Percentiles rank a stretch among this genome's conserved stretches.
Conservation (phyloP, 164 flowering plant species). For the Berberis thunbergii region DNA sequence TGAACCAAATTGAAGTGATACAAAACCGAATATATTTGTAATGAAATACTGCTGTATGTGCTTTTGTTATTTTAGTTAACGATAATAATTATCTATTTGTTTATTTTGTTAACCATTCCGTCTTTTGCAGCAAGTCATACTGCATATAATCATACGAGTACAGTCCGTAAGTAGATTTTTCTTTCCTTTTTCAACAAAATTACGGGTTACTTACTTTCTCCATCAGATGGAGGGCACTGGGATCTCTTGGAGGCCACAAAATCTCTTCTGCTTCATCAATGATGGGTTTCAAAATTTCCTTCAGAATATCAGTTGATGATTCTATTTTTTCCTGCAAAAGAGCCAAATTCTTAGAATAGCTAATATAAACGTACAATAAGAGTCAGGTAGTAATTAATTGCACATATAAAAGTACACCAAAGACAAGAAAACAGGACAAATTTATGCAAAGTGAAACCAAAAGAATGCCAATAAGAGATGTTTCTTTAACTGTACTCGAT, state of each 20-base stretch:
- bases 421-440: not conserved
- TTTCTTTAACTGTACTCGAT: not conserved
- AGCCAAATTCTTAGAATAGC: conserved; percentile 3
- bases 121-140: too few species aligned
- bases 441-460: not conserved
- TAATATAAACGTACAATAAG: not conserved
- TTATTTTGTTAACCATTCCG: too few species aligned
- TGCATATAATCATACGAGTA: too few species aligned
- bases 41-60: too few species aligned
- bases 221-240: conserved; percentile 63
- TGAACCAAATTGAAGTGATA: too few species aligned
- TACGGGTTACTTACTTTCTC: conserved; percentile 45
- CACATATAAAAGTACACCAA: not conserved
- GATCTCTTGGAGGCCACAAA: conserved; percentile 87
- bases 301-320: conserved; percentile 81
- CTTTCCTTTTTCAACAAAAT: not conserved
- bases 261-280: conserved; percentile 69
- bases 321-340: conserved; percentile 80
- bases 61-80: too few species aligned
- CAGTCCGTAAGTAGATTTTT: too few species aligned
- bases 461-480: not conserved
- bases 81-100: too few species aligned
- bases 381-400: too few species aligned
- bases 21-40: too few species aligned
- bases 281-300: conserved; percentile 62